Evolutionary conservation across 1,284 basidiomycete genomes (phyloP).

Genomic region (Ganoderma sinense): DNA sequence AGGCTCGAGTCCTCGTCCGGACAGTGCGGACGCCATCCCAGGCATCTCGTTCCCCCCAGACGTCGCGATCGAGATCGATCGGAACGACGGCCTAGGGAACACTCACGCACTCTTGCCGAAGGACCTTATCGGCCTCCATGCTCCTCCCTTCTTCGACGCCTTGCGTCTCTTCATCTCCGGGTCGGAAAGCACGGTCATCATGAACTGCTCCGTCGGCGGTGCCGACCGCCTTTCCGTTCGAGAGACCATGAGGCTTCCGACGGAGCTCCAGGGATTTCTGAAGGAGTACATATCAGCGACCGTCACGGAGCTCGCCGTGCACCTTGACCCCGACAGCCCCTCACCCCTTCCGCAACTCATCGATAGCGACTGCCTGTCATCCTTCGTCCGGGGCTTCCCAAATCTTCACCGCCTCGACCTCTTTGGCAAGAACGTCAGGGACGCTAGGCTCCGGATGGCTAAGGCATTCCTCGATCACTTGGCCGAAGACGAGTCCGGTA

Average conservation of each 20-base stretch:
- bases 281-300: neutral
- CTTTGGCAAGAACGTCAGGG: neutral
- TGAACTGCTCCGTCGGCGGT: neutral
- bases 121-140: neutral
- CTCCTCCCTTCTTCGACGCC: neutral
- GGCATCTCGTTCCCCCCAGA: neutral
- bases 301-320: neutral
- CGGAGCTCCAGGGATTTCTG: neutral
- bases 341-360: neutral
- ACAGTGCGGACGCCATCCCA: neutral
- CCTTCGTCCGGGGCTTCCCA: neutral
- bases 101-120: neutral
- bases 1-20: neutral
- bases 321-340: neutral
- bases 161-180: neutral
- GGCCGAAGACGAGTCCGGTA: neutral
- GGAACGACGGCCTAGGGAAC: neutral
- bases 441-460: neutral
- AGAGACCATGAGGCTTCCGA: neutral
- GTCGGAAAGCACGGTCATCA: neutral
- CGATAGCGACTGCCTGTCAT: neutral
- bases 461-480: neutral
- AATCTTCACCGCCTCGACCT: neutral
- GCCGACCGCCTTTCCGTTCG: neutral
- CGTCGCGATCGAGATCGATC: neutral